These are phyloP conservation scores for Dictyophora rubrovolvata DNA, from an alignment of 768 basidiomycete genomes.

Conservation along the genomic window DNA sequence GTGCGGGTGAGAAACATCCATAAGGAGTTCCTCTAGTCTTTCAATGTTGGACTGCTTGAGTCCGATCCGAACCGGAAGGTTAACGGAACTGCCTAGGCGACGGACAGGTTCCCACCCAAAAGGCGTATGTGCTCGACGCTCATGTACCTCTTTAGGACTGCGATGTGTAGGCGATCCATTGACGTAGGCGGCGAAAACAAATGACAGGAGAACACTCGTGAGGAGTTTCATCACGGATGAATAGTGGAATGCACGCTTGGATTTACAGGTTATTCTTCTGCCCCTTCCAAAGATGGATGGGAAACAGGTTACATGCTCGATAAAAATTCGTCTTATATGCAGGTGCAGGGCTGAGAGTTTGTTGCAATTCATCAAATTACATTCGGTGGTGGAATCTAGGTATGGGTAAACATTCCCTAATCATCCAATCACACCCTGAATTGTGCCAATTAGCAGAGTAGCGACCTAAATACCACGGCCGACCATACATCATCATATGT, in stretches of 20 bases:
- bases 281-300: background rate
- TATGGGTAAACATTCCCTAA: too few species aligned
- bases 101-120: background rate
- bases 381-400: too few species aligned
- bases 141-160: background rate
- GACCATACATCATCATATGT: background rate
- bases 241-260: background rate
- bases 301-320: background rate
- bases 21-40: constrained; percentile 20
- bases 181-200: background rate
- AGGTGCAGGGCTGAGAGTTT: too few species aligned
- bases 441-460: background rate
- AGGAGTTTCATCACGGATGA: background rate
- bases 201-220: background rate
- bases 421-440: too few species aligned
- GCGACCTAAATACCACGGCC: background rate
- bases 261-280: background rate
- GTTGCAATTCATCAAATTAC: too few species aligned
- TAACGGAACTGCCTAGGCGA: background rate
- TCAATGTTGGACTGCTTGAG: constrained; percentile 27
- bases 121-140: background rate
- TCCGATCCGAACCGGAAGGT: constrained; percentile 17
- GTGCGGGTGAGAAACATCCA: constrained; percentile 26
- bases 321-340: too few species aligned
- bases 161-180: background rate